Evolutionary conservation across 768 basidiomycete genomes (phyloP), one percentile per base, ranked within the genome.

Genomic region (Pulveroboletus sp.): DNA sequence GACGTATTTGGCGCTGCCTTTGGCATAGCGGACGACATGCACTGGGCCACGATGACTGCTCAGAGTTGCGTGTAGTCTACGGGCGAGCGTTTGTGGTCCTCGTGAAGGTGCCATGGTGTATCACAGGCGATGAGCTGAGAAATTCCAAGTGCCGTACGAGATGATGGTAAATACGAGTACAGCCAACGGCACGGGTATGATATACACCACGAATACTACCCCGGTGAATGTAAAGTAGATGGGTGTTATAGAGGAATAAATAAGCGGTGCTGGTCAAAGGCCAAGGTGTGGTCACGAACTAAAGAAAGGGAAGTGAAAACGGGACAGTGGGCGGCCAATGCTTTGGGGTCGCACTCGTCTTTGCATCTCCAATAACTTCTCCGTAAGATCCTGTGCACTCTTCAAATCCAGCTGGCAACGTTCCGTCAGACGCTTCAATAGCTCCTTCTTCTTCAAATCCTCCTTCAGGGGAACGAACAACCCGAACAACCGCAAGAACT

Each of bases 21-120:
- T 88, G 39, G 95, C 88, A 64, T 95, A 98, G 28, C 88, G 78
- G n/a, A 83, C 89, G 47, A 92, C 84, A 63, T 98, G 89, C 0
- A 96, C 88, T 0, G 93, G 77, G 0, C 93, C 96, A 52, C 85
- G 84, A 68, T 92, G 90, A 46, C 63, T 75, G 8, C 70, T 61
- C 39, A 92, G 79, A 10, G 79, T 77, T n/a, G 69, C 69, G 70
- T 90, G 83, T 1, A 89, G 71, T 43, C 68, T 74, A 18, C 88
- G 77, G 28, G 85, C 71, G 13, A 86, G 72, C 4, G 76, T 67
- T 50, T 73, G 72, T 24, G 74, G 71, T 40, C 78, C 80, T 61
- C 76, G 78, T 54, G 77, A 80, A 50, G 76, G 75, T 46, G 74
- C 74, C 80, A 82, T 81, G 10, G 31, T 28, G 32, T 43, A 27